Evolutionary conservation across 1,139 yeast species (phyloP), one percentile per base, ranked within the genome.

Genomic region (Taphrina flavorubra): DNA sequence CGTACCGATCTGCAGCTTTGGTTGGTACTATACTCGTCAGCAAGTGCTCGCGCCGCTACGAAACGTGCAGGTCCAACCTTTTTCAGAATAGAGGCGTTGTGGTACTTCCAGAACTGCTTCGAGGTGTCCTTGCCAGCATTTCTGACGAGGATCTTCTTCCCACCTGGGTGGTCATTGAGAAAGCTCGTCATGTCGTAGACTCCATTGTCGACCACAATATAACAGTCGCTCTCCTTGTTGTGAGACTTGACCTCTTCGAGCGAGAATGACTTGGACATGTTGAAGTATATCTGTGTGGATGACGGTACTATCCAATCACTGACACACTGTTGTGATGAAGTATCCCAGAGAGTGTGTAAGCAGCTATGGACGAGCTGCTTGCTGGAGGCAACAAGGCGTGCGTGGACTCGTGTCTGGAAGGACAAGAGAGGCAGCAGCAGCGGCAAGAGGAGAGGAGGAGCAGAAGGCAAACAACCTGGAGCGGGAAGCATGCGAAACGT

Each of bases 71-170:
- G 4, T n/a, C 60, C 16, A 18, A 58, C 62, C 40, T 78, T 79
- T 72, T 76, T 75, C 75, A 83, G 77, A 25, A 81, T 76, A 47
- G 76, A 76, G 59, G 76, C 80, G 71, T 80, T 82, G 76, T 82
- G 84, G 74, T 79, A 80, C 70, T 78, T 78, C 76, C 81, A 79
- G 77, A 92, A 94, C 70, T 89, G 83, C 75, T 88, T 89, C 14
- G 96, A 87, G 6, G 96, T 97, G 77, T 94, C 98, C 37, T 44
- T 87, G 31, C 98, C 98, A 8, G 96, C 97, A 74, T 87, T 89
- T 70, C 85, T 84, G 60, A 87, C 78, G 62, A 94, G 85, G 55
- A 94, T 87, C 68, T 84, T 83, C 74, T 85, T 65, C 36, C 69
- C 69, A 69, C 90, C 97, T 0, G 97, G 97, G 77, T 92, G 97